phyloP scores from a whole-genome alignment of 2,329 filamentous ascomycete species.

The Albophoma yamanashiensis region DNA sequence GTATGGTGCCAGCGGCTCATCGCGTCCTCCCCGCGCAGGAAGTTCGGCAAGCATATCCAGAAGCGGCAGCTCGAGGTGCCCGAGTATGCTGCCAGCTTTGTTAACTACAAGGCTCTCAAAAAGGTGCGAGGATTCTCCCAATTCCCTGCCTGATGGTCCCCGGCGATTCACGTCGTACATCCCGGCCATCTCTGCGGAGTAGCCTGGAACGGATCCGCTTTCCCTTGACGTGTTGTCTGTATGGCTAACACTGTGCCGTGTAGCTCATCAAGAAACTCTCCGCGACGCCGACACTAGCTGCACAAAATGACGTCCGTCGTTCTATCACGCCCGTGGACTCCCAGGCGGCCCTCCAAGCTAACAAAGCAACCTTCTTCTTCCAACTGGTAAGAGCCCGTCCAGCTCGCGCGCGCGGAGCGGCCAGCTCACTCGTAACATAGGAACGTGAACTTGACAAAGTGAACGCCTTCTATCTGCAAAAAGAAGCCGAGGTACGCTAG shows the following conservation, averaged over 20 bases:
- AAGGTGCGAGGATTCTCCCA: constrained; percentile 51
- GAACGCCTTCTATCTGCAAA: constrained; percentile 94
- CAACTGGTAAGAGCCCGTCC: constrained; percentile 56
- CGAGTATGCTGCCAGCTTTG: constrained; percentile 97
- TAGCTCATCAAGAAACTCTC: constrained; percentile 98
- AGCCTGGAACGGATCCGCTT: background rate
- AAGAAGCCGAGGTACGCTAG: constrained; percentile 79
- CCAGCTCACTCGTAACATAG: constrained; percentile 31
- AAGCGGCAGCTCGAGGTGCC: constrained; percentile 98
- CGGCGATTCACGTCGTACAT: background rate
- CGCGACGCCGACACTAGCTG: constrained; percentile 72
- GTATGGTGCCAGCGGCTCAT: constrained; percentile 1
- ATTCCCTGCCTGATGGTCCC: background rate
- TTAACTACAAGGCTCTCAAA: constrained; percentile 98
- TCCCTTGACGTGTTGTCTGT: background rate
- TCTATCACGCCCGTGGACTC: constrained; percentile 50
- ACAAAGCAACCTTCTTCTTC: constrained; percentile 98
- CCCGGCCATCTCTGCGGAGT: background rate
- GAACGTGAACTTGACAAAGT: constrained; percentile 98
- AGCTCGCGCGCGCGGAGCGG: background rate
- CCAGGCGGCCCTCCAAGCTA: constrained; percentile 86
- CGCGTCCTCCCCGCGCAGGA: constrained; percentile 47
- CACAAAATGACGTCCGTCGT: constrained; percentile 56
- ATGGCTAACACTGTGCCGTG: constrained; percentile 5
- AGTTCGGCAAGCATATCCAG: constrained; percentile 99